Conservation (phyloP, 2,329 filamentous ascomycete genomes). For the Chlorencoelia australis region DNA sequence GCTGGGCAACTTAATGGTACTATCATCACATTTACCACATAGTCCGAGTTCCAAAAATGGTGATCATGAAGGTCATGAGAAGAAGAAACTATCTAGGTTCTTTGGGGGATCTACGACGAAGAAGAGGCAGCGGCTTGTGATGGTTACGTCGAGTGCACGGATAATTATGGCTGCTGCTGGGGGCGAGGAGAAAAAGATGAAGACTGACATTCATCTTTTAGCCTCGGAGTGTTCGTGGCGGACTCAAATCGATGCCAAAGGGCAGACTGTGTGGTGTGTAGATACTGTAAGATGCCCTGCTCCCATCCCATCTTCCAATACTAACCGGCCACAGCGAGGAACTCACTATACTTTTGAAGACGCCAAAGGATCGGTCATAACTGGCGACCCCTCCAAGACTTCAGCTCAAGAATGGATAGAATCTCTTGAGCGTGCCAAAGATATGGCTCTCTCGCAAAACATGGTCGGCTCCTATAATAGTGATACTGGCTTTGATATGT, state of each 20-base stretch:
- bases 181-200: conserved; percentile 91
- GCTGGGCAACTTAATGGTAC: conserved; percentile 80
- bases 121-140: conserved; percentile 84
- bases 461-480: conserved; percentile 54
- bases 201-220: conserved; percentile 81
- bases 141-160: conserved; percentile 86
- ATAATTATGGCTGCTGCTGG: conserved; percentile 85
- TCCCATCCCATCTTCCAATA: not conserved
- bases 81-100: conserved; percentile 87
- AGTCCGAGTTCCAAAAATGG: conserved; percentile 62
- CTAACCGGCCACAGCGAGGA: conserved; percentile 46
- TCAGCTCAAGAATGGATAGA: conserved; percentile 90
- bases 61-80: conserved; percentile 65
- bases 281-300: conserved; percentile 63
- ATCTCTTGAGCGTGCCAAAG: conserved; percentile 73
- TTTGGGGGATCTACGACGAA: conserved; percentile 87
- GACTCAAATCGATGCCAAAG: conserved; percentile 76
- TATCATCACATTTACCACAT: conserved; percentile 66
- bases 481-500: conserved; percentile 59
- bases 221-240: conserved; percentile 67
- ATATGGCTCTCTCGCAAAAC: conserved; percentile 69
- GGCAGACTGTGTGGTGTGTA: conserved; percentile 77
- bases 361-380: conserved; percentile 57
- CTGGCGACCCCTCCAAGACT: conserved; percentile 51
- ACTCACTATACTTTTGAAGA: conserved; percentile 93